Evolutionary conservation across 169 alveolate species (phyloP).

Genomic region (Condylostoma magnum): DNA sequence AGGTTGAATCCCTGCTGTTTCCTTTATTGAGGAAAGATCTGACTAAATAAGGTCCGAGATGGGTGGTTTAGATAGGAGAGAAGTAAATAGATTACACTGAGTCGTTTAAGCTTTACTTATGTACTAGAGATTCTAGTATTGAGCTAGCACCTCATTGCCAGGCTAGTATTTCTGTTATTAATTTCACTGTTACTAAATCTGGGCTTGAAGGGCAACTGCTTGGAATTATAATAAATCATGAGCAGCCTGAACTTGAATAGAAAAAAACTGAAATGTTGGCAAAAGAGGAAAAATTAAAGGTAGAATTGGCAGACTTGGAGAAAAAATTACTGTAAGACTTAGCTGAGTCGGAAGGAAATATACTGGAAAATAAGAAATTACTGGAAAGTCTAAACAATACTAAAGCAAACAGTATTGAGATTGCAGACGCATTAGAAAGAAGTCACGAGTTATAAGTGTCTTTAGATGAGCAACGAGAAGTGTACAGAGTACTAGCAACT

Average conservation of each 20-base stretch:
- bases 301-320: slow-evolving; percentile 79
- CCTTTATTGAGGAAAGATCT: slow-evolving; percentile 88
- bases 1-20: slow-evolving; percentile 82
- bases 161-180: slow-evolving; percentile 79
- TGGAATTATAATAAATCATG: slow-evolving; percentile 87
- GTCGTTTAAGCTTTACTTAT: slow-evolving; percentile 77
- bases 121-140: slow-evolving; percentile 87
- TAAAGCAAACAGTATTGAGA: slow-evolving; percentile 74
- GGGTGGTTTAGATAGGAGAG: slow-evolving; percentile 89
- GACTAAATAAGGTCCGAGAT: slow-evolving; percentile 87
- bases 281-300: slow-evolving; percentile 88
- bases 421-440: slow-evolving; percentile 76
- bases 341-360: slow-evolving; percentile 85
- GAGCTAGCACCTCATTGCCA: slow-evolving; percentile 86
- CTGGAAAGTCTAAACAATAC: slow-evolving; percentile 85
- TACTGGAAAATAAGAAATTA: slow-evolving; percentile 84
- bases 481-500: slow-evolving; percentile 80
- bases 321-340: slow-evolving; percentile 83
- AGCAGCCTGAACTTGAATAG: slow-evolving; percentile 91
- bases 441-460: slow-evolving; percentile 77
- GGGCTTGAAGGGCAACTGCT: slow-evolving; percentile 91
- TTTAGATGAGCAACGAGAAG: slow-evolving; percentile 87
- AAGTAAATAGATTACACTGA: slow-evolving; percentile 86
- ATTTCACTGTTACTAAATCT: slow-evolving; percentile 90
- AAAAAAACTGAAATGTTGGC: slow-evolving; percentile 83